Evolutionary conservation across 148 eudicot genomes (phyloP), one percentile per base, ranked within the genome.

Genomic region (Bassia scoparia): DNA sequence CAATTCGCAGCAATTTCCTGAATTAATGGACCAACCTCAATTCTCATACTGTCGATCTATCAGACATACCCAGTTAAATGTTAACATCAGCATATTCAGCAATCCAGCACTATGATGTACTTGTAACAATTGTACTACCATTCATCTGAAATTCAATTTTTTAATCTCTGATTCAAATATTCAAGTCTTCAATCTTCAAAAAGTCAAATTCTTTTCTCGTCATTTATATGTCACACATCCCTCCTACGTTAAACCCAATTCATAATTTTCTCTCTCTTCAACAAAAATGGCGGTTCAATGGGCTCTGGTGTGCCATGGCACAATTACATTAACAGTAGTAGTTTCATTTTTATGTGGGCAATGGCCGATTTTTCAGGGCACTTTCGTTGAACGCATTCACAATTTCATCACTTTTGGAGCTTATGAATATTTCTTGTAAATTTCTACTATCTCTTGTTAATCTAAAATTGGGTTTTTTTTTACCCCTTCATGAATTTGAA

Each of bases 291-390:
- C 79, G n/a, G 87, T 87, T 0, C 88, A 92, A 68, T 94, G 97
- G 98, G 64, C 81, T 59, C 81, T 94, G 65, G 86, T 91, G 24
- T 88, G 91, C 81, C 97, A 91, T 65, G 97, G 96, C 52, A 38
- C 87, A 68, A 83, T 76, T 59, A 90, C 96, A 26, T 66, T 87
- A 21, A n/a, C 91, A 73, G 93, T 94, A 7, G 76, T 91, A 26
- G 77, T 88, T 6, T 89, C 98, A 3, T 94, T 94, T 64, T 85
- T 94, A 49, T 94, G 97, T 75, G 98, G 98, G 7, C 92, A 89
- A 35, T 94, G 97, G 98, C 98, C 98, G 0, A 88, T 94, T n/a
- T 94, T 94, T 31, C 78, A 87, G 33, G 96, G 96, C 74, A 94
- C 97, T 76, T 91, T 94, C 72, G 75, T 94, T 65, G 84, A 88